Percentiles rank a stretch among this genome's conserved stretches.
Conservation (phyloP, 805 yeast genomes). For the Yueomyces sinensis region DNA sequence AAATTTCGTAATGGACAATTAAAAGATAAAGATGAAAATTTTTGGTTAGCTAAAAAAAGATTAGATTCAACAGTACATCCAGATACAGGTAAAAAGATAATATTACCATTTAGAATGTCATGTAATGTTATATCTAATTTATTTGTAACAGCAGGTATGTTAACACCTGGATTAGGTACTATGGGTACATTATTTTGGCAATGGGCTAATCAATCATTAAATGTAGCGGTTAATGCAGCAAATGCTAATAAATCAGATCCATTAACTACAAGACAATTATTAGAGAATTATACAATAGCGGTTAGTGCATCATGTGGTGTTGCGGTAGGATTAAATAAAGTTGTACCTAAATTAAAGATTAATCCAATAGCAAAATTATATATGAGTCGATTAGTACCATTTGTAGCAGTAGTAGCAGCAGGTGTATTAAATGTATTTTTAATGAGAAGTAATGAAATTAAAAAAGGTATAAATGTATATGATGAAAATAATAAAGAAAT, state of each 20-base stretch:
- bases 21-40: constrained; percentile 55
- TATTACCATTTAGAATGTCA: constrained; percentile 94
- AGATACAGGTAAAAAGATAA: constrained; percentile 87
- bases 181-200: constrained; percentile 96
- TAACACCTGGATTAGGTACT: constrained; percentile 84
- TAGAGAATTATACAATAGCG: constrained; percentile 72
- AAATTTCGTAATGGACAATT: constrained; percentile 60
- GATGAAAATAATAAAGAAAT: constrained; percentile 53
- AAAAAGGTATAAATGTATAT: constrained; percentile 65
- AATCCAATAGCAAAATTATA: constrained; percentile 57
- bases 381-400: constrained; percentile 83
- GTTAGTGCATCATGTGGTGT: constrained; percentile 93
- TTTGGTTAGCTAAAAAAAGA: constrained; percentile 80
- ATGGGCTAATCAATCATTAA: constrained; percentile 89
- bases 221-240: constrained; percentile 93
- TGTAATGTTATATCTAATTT: constrained; percentile 86
- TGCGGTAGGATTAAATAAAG: constrained; percentile 80
- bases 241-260: constrained; percentile 95
- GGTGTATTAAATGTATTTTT: constrained; percentile 92
- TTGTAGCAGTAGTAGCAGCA: constrained; percentile 97
- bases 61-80: constrained; percentile 93
- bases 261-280: constrained; percentile 60
- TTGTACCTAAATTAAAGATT: constrained; percentile 80
- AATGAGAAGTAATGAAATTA: constrained; percentile 92
- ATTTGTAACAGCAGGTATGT: constrained; percentile 95